Evolutionary conservation across 2,329 filamentous ascomycete genomes (phyloP), one percentile per base, ranked within the genome.

Genomic region (Juglanconis sp.): DNA sequence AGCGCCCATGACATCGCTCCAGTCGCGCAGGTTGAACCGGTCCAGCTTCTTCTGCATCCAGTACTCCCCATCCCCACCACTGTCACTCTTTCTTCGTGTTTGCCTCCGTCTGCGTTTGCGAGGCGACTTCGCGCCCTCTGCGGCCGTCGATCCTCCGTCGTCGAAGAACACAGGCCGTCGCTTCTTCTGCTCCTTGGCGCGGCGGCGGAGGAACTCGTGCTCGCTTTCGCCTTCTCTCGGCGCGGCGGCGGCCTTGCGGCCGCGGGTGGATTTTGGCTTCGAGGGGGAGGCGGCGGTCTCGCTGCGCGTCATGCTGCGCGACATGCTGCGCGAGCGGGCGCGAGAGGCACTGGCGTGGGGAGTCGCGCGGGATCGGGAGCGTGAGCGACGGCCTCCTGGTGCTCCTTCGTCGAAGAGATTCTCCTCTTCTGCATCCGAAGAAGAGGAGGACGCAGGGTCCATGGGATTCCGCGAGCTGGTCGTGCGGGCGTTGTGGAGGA

Each of bases 1-100:
- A 1, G 92, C 81, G 0, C 90, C 90, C 34, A 97, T 75, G 1
- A 97, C 83, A 65, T 96, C 91, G 65, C 87, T 89, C 94, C 94
- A 98, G 74, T 96, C 90, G 30, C 90, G 83, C 11, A 86, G 76
- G 13, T 72, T 79, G 70, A 72, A 79, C 55, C 67, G 63, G 31
- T 61, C 17, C 49, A 52, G 57, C 62, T 62, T 62, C 65, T 35
- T 63, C 36, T 48, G 46, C 52, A 62, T 46, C 59, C 42, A 53
- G 38, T 57, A 61, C 47, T 62, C 53, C 51, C 52, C 61, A 34
- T 65, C 56, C 57, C 47, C 61, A 49, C 56, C 48, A 66, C 47
- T 47, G 4, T 6, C 24, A n/a, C 60, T 61, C 34, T 65, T 65
- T 53, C 50, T 61, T 46, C 56, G 65, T 65, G 24, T 24, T 24